These are phyloP conservation scores for Pythium inflatum DNA, from an alignment of 352 stramenopile genomes.

Conservation along the genomic window DNA sequence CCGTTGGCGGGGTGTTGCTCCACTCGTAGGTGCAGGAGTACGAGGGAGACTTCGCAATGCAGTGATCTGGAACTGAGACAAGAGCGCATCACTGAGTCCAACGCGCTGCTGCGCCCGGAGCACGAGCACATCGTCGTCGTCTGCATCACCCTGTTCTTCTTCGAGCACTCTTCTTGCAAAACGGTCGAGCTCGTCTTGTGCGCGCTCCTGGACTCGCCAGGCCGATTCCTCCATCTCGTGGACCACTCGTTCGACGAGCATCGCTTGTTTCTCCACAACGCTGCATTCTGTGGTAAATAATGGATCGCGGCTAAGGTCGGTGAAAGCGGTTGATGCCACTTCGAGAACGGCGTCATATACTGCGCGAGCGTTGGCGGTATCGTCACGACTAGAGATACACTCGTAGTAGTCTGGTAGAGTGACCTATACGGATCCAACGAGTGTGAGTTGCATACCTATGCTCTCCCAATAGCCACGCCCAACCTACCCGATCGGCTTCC, in stretches of 20 bases:
- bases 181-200: slow-evolving; percentile 3
- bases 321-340: neutral
- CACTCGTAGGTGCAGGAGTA: neutral
- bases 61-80: slow-evolving; percentile 2
- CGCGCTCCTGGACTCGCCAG: slow-evolving; percentile 8
- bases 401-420: slow-evolving; percentile 1
- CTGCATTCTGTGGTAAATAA: neutral
- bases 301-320: neutral
- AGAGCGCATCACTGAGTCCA: neutral
- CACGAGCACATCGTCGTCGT: slow-evolving; percentile 24
- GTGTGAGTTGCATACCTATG: no score
- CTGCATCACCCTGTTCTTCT: slow-evolving; percentile 28
- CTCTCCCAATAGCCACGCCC: no score
- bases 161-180: slow-evolving; percentile 20
- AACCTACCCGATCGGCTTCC: neutral
- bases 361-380: neutral
- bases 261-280: neutral
- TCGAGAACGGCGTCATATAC: slow-evolving; percentile 24
- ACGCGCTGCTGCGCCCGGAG: slow-evolving; percentile 21
- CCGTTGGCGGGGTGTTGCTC: neutral
- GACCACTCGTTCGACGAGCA: slow-evolving; percentile 11
- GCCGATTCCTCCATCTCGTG: slow-evolving; percentile 15
- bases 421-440: slow-evolving; percentile 7
- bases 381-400: neutral
- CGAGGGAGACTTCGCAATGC: neutral